A percentile compares a stretch with the other conserved stretches of the same genome.
These are phyloP conservation scores for Trichoderma atrobrunneum DNA, from an alignment of 2,329 filamentous ascomycete species.

Conservation along the genomic window DNA sequence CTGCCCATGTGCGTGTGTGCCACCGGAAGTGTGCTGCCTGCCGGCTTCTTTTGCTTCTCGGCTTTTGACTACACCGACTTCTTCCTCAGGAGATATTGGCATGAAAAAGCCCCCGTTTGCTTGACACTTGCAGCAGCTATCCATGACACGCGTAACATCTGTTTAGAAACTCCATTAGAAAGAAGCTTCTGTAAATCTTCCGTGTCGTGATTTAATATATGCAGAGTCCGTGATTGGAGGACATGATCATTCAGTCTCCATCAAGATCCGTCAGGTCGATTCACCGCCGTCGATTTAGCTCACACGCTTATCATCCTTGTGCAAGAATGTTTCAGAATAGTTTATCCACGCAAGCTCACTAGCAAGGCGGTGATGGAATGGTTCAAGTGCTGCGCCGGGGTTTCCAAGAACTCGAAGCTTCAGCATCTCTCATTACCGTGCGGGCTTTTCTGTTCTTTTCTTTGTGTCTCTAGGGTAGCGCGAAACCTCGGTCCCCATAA, in stretches of 20 bases:
- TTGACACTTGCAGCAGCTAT: not conserved
- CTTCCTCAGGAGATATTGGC: not conserved
- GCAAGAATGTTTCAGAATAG: slow-evolving; percentile 6
- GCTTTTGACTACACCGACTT: slow-evolving; percentile 9
- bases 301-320: slow-evolving; percentile 15
- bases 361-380: slow-evolving; percentile 11
- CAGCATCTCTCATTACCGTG: not conserved
- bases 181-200: not conserved
- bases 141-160: not conserved
- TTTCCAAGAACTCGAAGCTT: not conserved
- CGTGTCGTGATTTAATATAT: not conserved
- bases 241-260: not conserved
- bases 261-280: slow-evolving; percentile 13
- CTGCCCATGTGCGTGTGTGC: not conserved
- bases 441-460: not conserved
- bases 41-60: not conserved
- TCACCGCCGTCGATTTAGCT: slow-evolving; percentile 20
- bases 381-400: not conserved
- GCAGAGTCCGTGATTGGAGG: slow-evolving; percentile 6
- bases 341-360: not conserved
- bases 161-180: not conserved
- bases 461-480: slow-evolving; percentile 4
- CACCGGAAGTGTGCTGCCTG: not conserved
- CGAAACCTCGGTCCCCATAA: not conserved
- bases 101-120: not conserved